Conservation (phyloP, 2,329 filamentous ascomycete genomes). For the Aspergillus sclerotialis region DNA sequence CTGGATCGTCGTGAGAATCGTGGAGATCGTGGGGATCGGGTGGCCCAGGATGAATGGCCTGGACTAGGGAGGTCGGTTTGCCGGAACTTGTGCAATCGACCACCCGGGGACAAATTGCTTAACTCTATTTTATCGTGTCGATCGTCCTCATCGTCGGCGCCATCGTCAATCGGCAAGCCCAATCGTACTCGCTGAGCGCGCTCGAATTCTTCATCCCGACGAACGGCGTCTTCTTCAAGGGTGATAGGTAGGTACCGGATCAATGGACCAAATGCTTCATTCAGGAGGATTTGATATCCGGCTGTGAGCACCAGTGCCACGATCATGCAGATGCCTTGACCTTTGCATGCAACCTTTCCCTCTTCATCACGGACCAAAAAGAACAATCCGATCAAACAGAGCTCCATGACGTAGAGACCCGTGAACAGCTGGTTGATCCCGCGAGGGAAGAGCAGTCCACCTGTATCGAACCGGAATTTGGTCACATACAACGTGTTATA, state of each 20-base stretch:
- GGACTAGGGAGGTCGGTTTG: constrained; percentile 14
- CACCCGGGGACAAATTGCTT: constrained; percentile 25
- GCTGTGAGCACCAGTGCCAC: constrained; percentile 63
- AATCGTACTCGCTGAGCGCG: constrained; percentile 66
- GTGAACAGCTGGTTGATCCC: constrained; percentile 96
- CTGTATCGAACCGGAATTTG: constrained; percentile 82
- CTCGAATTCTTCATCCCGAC: constrained; percentile 85
- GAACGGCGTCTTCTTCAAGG: constrained; percentile 86
- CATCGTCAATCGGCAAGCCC: constrained; percentile 50
- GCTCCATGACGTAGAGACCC: constrained; percentile 88
- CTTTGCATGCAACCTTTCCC: constrained; percentile 52
- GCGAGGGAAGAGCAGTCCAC: constrained; percentile 81
- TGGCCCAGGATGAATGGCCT: constrained; percentile 36
- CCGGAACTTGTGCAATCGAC: constrained; percentile 11
- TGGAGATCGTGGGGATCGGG: constrained; percentile 31
- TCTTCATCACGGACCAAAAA: constrained; percentile 62
- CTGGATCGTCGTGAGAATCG: constrained; percentile 33
- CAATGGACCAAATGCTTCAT: constrained; percentile 75
- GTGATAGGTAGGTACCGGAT: constrained; percentile 89
- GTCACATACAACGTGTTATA: constrained; percentile 96
- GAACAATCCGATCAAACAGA: constrained; percentile 83
- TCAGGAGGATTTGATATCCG: constrained; percentile 73
- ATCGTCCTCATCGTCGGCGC: constrained; percentile 31
- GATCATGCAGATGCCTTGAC: constrained; percentile 82
- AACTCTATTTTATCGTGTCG: constrained; percentile 46